Evolutionary conservation across 176 grass and related monocot genomes (phyloP).

Genomic region (Aechmea fasciata): DNA sequence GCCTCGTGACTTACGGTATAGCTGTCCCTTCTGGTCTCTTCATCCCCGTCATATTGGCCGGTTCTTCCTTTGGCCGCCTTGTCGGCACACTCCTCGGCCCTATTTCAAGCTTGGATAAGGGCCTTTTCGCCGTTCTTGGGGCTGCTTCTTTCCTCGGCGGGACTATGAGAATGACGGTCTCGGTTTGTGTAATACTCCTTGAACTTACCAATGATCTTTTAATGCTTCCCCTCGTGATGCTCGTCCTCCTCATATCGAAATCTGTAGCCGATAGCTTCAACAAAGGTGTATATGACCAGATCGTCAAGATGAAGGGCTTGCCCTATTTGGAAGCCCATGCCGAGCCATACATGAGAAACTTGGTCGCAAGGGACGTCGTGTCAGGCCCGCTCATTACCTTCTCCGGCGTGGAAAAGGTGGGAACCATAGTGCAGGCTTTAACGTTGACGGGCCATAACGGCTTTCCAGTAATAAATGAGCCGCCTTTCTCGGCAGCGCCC

Average conservation of each 20-base stretch:
- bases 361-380: constrained; percentile 37
- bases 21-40: constrained; percentile 58
- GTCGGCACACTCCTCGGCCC: constrained; percentile 25
- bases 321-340: constrained; percentile 47
- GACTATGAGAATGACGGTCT: constrained; percentile 73
- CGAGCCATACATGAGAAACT: constrained; percentile 49
- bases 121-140: constrained; percentile 46
- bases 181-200: constrained; percentile 66
- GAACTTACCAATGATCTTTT: constrained; percentile 61
- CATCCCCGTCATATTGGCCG: constrained; percentile 46
- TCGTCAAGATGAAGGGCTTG: constrained; percentile 60
- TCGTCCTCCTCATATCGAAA: constrained; percentile 57
- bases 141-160: constrained; percentile 50
- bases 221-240: constrained; percentile 65
- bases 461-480: constrained; percentile 51
- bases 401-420: constrained; percentile 40
- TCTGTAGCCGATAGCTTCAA: constrained; percentile 69
- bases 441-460: constrained; percentile 44
- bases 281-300: constrained; percentile 61
- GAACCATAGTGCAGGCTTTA: constrained; percentile 31
- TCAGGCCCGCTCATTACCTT: constrained; percentile 43
- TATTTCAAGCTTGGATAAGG: constrained; percentile 27
- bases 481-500: constrained; percentile 32
- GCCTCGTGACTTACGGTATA: constrained; percentile 52
- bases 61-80: constrained; percentile 40